Base-by-base conservation (phyloP, 78 protist genomes). In the Andalucia godoyi region DNA sequence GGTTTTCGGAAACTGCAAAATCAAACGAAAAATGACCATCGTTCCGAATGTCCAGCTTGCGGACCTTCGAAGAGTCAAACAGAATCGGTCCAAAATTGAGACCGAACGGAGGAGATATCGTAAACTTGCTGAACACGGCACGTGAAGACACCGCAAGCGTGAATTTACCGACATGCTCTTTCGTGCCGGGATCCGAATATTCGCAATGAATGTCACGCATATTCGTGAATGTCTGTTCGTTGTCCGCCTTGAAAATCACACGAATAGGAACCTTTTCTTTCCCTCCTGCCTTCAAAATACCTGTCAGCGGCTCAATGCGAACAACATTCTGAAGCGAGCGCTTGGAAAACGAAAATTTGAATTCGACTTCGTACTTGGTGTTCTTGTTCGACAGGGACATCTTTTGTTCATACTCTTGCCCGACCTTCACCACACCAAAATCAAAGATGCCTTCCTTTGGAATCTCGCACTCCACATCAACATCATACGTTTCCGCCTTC, bases 1-100 rank as follows among this genome's bases (percentile, higher is more conserved):
- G n/a, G n/a, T n/a, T n/a, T n/a, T n/a, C n/a, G n/a, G n/a, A n/a
- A n/a, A n/a, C n/a, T n/a, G n/a, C n/a, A n/a, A n/a, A n/a, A n/a
- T n/a, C n/a, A n/a, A n/a, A n/a, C n/a, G n/a, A n/a, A n/a, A 85
- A 85, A 30, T 40, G 65, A 54, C 91, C 91, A 8, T 42, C 46
- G 86, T 85, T 85, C 61, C 18, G 0, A 52, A 85, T 37, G 27
- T 85, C 86, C 39, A 85, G 59, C 27, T 49, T 27, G 33, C 69
- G 49, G 46, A 54, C 13, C 51, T 57, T 50, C 32, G n/a, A 1
- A 2, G 57, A 4, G 50, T 32, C 66, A 57, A 21, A 43, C 13
- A 42, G 12, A n/a, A 77, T 33, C 40, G 87, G 74, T 5, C 91
- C 91, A 50, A 86, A 86, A 70, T 40, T 68, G 74, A 86, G 10